A percentile compares a stretch with the other conserved stretches of the same genome.
phyloP scores from a whole-genome alignment of 345 rosid species.

The Geranium rotundifolium region DNA sequence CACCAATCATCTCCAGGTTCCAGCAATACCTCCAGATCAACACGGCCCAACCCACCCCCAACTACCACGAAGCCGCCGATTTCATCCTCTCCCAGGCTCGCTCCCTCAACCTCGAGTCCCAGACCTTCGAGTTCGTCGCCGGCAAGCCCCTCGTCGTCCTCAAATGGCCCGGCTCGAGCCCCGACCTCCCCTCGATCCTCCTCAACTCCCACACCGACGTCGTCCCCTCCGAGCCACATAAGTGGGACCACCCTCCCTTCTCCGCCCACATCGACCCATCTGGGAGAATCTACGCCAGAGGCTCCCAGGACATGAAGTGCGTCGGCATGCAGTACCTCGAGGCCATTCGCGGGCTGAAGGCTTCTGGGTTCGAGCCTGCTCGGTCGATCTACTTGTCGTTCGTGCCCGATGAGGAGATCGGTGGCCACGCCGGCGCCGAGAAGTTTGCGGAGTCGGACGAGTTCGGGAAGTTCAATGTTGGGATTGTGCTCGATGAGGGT shows the following conservation, averaged over 20 bases:
- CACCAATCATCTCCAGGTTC: constrained; percentile 51
- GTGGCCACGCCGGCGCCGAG: constrained; percentile 80
- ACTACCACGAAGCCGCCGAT: constrained; percentile 42
- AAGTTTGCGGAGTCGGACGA: constrained; percentile 50
- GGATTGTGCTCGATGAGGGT: constrained; percentile 88
- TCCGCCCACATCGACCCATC: constrained; percentile 58
- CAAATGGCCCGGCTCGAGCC: constrained; percentile 66
- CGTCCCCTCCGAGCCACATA: constrained; percentile 62
- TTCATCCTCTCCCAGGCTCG: constrained; percentile 60
- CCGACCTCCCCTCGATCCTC: constrained; percentile 56
- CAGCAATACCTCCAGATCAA: constrained; percentile 77
- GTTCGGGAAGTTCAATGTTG: constrained; percentile 63
- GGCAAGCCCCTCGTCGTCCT: constrained; percentile 68
- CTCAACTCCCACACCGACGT: constrained; percentile 96
- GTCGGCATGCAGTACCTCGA: constrained; percentile 91
- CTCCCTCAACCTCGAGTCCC: constrained; percentile 52
- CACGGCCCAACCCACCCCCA: constrained; percentile 78
- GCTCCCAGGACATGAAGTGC: constrained; percentile 99
- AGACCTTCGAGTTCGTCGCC: constrained; percentile 42
- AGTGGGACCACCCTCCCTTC: constrained; percentile 76
- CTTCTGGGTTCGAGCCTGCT: constrained; percentile 47
- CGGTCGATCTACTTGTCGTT: constrained; percentile 70
- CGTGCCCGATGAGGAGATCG: constrained; percentile 92
- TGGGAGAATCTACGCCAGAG: constrained; percentile 73
- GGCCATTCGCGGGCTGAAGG: constrained; percentile 60